These are phyloP conservation scores for Xylaria acuta DNA, from an alignment of 495 filamentous ascomycete genomes.

Conservation along the genomic window DNA sequence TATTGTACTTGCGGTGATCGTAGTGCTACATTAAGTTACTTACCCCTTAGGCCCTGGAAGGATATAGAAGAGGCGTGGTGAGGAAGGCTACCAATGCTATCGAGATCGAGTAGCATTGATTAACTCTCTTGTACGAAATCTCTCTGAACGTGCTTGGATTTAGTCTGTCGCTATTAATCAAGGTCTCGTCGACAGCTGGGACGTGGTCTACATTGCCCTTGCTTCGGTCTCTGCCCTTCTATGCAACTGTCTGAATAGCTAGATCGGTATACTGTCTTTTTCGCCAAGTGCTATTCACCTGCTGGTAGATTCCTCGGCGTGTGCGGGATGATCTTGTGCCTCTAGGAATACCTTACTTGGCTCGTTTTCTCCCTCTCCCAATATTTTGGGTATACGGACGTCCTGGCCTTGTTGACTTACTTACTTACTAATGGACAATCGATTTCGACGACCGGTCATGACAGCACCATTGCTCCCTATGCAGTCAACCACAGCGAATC, in stretches of 20 bases:
- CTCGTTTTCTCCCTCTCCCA: neutral
- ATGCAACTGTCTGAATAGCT: neutral
- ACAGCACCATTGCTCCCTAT: neutral
- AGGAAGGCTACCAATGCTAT: neutral
- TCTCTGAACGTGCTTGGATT: neutral
- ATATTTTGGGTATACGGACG: neutral
- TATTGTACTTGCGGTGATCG: neutral
- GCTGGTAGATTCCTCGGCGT: neutral
- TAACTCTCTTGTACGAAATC: neutral
- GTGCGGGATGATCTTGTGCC: neutral
- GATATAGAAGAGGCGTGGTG: neutral
- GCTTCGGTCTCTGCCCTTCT: neutral
- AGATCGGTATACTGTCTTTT: neutral
- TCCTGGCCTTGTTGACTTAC: neutral
- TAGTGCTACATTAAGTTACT: neutral
- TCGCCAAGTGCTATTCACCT: neutral
- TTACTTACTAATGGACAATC: neutral
- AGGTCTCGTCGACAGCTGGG: neutral
- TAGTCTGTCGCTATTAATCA: neutral
- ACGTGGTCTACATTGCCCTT: neutral
- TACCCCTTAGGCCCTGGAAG: neutral
- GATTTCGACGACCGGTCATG: neutral
- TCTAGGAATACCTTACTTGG: neutral
- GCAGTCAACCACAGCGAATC: neutral
- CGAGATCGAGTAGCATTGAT: neutral